These are phyloP conservation scores for Aureobasidium sp. DNA, from an alignment of 2,329 filamentous ascomycete genomes.

Conservation along the genomic window DNA sequence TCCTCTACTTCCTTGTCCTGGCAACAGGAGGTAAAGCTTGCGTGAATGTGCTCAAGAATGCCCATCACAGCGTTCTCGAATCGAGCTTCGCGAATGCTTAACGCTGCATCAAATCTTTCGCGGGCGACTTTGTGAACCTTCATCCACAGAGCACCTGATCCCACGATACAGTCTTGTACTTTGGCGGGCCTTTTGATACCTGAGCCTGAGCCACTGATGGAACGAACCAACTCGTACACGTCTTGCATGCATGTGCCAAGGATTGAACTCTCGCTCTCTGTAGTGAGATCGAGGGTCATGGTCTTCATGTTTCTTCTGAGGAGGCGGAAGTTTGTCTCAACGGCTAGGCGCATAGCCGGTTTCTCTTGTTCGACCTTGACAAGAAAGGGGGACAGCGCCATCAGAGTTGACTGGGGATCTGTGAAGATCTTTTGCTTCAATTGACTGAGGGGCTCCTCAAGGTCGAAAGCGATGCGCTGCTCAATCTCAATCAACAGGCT, in stretches of 20 bases:
- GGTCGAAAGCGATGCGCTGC: not conserved
- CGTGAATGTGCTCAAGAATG: conserved; percentile 17
- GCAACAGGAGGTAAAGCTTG: conserved; percentile 19
- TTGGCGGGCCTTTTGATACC: not conserved
- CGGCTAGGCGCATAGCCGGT: not conserved
- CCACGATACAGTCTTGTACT: conserved; percentile 17
- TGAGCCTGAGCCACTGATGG: conserved; percentile 18
- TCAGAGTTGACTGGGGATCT: conserved; percentile 4
- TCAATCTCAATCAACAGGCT: not conserved
- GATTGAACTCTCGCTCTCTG: conserved; percentile 15
- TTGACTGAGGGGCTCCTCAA: not conserved
- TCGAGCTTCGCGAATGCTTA: not conserved
- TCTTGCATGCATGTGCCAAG: conserved; percentile 18
- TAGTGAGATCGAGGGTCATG: not conserved
- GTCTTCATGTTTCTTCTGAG: not conserved
- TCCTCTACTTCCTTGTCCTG: conserved; percentile 14
- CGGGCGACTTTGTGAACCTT: conserved; percentile 5
- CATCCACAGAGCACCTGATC: conserved; percentile 14
- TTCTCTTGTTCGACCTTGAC: conserved; percentile 17
- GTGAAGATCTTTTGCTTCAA: not conserved
- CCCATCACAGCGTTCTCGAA: not conserved
- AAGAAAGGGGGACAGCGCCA: conserved; percentile 18
- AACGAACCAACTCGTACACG: conserved; percentile 17
- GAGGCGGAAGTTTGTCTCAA: not conserved
- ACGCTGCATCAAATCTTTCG: not conserved